A percentile compares a stretch with the other conserved stretches of the same genome.
Conservation (phyloP, 169 alveolate genomes). For the Sarcocystis neurona region DNA sequence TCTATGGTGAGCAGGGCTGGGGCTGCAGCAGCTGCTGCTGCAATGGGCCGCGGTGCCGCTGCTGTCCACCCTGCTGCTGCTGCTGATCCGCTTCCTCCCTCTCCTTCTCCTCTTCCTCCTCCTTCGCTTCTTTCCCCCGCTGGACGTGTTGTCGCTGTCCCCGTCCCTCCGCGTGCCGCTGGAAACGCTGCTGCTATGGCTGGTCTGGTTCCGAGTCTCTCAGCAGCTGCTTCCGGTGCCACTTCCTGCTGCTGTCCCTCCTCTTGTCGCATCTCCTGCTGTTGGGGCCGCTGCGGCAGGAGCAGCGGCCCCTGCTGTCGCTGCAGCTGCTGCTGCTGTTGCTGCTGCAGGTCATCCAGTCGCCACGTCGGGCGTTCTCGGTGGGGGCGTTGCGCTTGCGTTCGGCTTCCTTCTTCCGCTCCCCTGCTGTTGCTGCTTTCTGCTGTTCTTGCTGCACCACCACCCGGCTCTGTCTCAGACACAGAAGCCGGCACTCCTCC, state of each 20-base stretch:
- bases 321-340: not conserved
- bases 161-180: slow-evolving; percentile 1
- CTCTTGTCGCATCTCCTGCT: not conserved
- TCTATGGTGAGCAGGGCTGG: not conserved
- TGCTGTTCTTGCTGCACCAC: not conserved
- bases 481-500: not conserved
- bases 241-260: not conserved
- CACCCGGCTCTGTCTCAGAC: not conserved
- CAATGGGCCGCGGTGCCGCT: not conserved
- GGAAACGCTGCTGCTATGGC: not conserved
- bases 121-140: not conserved
- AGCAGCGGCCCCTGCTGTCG: not conserved
- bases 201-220: not conserved
- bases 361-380: not conserved
- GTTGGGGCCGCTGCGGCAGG: not conserved
- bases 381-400: not conserved
- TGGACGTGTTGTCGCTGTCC: not conserved
- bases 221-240: not conserved
- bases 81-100: not conserved
- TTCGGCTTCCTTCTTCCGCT: not conserved
- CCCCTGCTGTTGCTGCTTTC: not conserved
- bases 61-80: not conserved
- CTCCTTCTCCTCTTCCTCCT: not conserved
- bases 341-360: not conserved
- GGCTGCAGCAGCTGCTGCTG: slow-evolving; percentile 21